Conservation (phyloP, 2,329 filamentous ascomycete genomes). For the Botrytis tulipae region DNA sequence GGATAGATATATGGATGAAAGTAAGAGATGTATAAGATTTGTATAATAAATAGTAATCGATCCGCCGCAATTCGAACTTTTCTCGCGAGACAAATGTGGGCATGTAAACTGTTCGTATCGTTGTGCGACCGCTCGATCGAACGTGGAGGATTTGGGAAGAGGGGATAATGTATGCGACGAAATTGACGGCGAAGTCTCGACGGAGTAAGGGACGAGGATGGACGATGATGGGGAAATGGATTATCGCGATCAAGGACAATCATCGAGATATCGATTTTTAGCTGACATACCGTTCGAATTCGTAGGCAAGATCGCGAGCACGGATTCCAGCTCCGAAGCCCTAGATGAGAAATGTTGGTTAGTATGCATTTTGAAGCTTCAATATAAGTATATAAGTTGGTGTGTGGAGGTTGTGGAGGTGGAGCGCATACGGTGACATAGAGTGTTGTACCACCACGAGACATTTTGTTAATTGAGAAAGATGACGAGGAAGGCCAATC, state of each 20-base stretch:
- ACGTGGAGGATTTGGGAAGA: constrained; percentile 30
- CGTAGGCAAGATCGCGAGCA: constrained; percentile 98
- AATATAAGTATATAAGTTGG: constrained; percentile 18
- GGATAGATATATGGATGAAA: constrained; percentile 29
- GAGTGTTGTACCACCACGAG: constrained; percentile 88
- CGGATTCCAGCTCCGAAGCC: constrained; percentile 99
- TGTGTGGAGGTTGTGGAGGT: constrained; percentile 11
- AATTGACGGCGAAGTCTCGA: constrained; percentile 47
- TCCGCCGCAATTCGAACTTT: constrained; percentile 32
- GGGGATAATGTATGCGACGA: constrained; percentile 43
- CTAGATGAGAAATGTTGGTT: constrained; percentile 27
- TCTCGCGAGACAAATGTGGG: constrained; percentile 33
- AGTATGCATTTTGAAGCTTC: constrained; percentile 5
- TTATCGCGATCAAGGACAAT: constrained; percentile 42
- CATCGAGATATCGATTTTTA: constrained; percentile 49
- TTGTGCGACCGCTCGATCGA: constrained; percentile 43
- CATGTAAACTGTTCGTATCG: constrained; percentile 36
- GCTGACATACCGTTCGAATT: constrained; percentile 99
- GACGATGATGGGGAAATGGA: constrained; percentile 40
- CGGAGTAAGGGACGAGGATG: constrained; percentile 32
- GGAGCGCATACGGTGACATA: constrained; percentile 69
- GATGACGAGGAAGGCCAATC: constrained; percentile 8
- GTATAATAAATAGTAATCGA: constrained; percentile 27
- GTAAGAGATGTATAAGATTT: constrained; percentile 32
- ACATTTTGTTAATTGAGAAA: constrained; percentile 57